phyloP scores from a whole-genome alignment of 495 filamentous ascomycete species.

The Podospora australis region DNA sequence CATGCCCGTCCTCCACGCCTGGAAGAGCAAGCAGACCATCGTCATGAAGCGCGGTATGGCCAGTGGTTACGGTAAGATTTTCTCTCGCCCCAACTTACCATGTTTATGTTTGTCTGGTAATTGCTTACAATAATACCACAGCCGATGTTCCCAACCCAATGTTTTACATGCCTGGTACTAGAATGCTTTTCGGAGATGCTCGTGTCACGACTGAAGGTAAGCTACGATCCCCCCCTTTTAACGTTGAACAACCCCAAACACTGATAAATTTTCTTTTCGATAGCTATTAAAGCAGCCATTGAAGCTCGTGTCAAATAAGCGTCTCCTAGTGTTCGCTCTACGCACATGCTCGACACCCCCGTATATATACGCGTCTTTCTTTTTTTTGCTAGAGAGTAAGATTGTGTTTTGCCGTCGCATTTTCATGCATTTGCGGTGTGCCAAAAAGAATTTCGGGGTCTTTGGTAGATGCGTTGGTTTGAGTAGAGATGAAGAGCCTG shows the following conservation, averaged over 20 bases:
- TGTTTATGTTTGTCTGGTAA: background rate
- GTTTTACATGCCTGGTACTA: conserved; percentile 78
- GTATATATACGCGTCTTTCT: too few species aligned
- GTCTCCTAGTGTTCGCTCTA: background rate
- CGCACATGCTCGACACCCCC: too few species aligned
- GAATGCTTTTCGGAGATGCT: conserved; percentile 82
- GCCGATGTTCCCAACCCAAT: conserved; percentile 81
- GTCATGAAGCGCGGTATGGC: conserved; percentile 83
- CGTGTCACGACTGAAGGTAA: conserved; percentile 70
- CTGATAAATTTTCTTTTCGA: conserved; percentile 9
- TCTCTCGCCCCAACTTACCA: too few species aligned
- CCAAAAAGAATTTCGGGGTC: too few species aligned
- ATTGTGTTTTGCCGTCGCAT: background rate
- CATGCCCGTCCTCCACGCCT: conserved; percentile 80
- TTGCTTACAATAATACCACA: conserved; percentile 21
- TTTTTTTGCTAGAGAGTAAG: conserved; percentile 6
- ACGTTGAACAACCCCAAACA: background rate
- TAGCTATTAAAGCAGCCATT: conserved; percentile 48
- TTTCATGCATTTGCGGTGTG: background rate
- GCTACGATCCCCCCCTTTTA: conserved; percentile 16
- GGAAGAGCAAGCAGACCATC: conserved; percentile 84
- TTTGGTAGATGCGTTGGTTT: background rate
- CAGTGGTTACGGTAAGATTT: conserved; percentile 63
- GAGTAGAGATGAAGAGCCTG: background rate
- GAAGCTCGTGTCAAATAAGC: conserved; percentile 36